phyloP scores from a whole-genome alignment of 108 stramenopile genomes.

The Parmales sp. region DNA sequence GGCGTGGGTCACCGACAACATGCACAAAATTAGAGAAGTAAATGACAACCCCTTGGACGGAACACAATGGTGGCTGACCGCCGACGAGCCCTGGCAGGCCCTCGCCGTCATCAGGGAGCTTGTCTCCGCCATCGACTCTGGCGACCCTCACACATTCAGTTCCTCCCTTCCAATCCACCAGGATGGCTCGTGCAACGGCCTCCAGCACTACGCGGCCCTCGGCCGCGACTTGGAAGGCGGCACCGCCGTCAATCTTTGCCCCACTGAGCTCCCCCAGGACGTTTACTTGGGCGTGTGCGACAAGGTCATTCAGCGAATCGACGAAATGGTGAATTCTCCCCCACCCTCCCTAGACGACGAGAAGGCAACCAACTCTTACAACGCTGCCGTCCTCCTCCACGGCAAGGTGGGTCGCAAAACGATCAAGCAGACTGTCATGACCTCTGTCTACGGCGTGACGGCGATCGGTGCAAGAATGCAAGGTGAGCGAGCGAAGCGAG shows the following conservation, averaged over 20 bases:
- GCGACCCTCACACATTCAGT: slow-evolving; percentile 71
- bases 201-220: slow-evolving; percentile 98
- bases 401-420: slow-evolving; percentile 89
- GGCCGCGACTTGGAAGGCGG: slow-evolving; percentile 93
- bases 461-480: slow-evolving; percentile 92
- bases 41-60: slow-evolving; percentile 64
- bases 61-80: slow-evolving; percentile 81
- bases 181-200: slow-evolving; percentile 98
- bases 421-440: slow-evolving; percentile 99
- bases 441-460: slow-evolving; percentile 98
- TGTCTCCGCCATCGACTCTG: slow-evolving; percentile 74
- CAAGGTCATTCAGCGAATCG: slow-evolving; percentile 70
- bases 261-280: slow-evolving; percentile 82
- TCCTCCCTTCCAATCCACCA: slow-evolving; percentile 88
- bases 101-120: slow-evolving; percentile 94
- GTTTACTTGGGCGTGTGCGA: slow-evolving; percentile 92
- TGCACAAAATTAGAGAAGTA: slow-evolving; percentile 62
- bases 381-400: slow-evolving; percentile 64
- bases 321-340: slow-evolving; percentile 47
- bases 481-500: too few species aligned
- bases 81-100: slow-evolving; percentile 96
- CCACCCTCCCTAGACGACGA: neutral
- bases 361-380: slow-evolving; percentile 13
- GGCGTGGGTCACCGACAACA: slow-evolving; percentile 72
- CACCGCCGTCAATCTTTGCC: slow-evolving; percentile 88